These are phyloP conservation scores for Hibiscus trionum DNA, from an alignment of 345 rosid genomes.

Conservation along the genomic window DNA sequence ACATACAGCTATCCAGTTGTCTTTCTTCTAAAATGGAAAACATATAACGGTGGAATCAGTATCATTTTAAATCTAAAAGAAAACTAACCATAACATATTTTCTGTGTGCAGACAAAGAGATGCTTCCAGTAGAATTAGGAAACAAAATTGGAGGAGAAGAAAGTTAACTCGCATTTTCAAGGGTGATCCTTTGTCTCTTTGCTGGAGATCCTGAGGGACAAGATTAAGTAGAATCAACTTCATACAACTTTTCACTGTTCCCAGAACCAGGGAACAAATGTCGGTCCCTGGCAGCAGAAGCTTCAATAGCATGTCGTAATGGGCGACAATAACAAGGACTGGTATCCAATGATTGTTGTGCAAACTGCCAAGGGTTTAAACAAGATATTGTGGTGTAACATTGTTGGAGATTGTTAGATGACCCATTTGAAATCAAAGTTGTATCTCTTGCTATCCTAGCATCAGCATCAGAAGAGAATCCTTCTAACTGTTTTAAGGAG, in stretches of 20 bases:
- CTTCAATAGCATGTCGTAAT: slow-evolving; percentile 75
- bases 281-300: slow-evolving; percentile 77
- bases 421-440: slow-evolving; percentile 18
- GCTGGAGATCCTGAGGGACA: slow-evolving; percentile 26
- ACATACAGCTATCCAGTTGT: neutral
- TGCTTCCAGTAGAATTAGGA: neutral
- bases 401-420: slow-evolving; percentile 15
- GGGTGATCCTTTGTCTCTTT: slow-evolving; percentile 53
- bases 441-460: slow-evolving; percentile 11
- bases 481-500: slow-evolving; percentile 13
- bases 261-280: slow-evolving; percentile 36
- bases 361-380: slow-evolving; percentile 69
- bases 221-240: slow-evolving; percentile 19
- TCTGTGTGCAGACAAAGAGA: neutral
- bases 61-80: neutral
- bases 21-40: neutral
- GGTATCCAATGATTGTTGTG: slow-evolving; percentile 21
- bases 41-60: neutral
- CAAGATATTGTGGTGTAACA: slow-evolving; percentile 38
- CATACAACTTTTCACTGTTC: slow-evolving; percentile 15
- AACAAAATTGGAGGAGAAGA: neutral
- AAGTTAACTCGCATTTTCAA: slow-evolving; percentile 27
- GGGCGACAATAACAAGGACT: slow-evolving; percentile 53
- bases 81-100: neutral
- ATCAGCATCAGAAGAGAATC: neutral